These are phyloP conservation scores for Hapsidospora chrysogenum DNA, from an alignment of 495 filamentous ascomycete genomes.

Conservation along the genomic window DNA sequence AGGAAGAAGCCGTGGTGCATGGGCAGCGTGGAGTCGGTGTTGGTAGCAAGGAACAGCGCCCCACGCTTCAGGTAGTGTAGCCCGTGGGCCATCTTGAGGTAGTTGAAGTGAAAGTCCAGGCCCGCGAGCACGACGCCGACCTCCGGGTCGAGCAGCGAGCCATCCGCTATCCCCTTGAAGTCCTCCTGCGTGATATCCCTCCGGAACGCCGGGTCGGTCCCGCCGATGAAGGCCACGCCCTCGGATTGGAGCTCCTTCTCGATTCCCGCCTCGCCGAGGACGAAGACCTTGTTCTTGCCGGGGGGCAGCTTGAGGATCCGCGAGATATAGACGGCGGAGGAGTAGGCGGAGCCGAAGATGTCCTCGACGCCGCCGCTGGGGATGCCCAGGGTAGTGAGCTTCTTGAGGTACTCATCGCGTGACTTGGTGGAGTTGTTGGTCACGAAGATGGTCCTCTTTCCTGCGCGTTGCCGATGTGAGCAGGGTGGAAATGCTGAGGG, in stretches of 20 bases:
- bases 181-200: conserved; percentile 65
- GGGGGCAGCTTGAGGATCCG: conserved; percentile 66
- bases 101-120: conserved; percentile 85
- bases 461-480: conserved; percentile 19
- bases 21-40: conserved; percentile 77
- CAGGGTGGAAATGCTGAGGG: neutral
- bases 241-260: conserved; percentile 72
- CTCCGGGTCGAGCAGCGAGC: conserved; percentile 62
- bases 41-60: conserved; percentile 87
- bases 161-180: conserved; percentile 57
- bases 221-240: conserved; percentile 65
- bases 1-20: conserved; percentile 69
- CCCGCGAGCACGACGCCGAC: conserved; percentile 82
- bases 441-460: conserved; percentile 88
- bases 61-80: conserved; percentile 73
- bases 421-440: conserved; percentile 99
- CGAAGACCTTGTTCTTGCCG: conserved; percentile 80
- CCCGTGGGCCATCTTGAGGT: conserved; percentile 71
- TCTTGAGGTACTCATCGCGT: conserved; percentile 78
- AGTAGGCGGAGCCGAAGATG: conserved; percentile 92
- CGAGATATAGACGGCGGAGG: conserved; percentile 87
- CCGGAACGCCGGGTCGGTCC: conserved; percentile 65
- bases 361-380: conserved; percentile 57
- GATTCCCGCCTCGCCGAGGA: conserved; percentile 81
- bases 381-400: conserved; percentile 70